A percentile compares a stretch with the other conserved stretches of the same genome.
phyloP scores from a whole-genome alignment of 2,329 filamentous ascomycete genomes.

The Cladophialophora exuberans region DNA sequence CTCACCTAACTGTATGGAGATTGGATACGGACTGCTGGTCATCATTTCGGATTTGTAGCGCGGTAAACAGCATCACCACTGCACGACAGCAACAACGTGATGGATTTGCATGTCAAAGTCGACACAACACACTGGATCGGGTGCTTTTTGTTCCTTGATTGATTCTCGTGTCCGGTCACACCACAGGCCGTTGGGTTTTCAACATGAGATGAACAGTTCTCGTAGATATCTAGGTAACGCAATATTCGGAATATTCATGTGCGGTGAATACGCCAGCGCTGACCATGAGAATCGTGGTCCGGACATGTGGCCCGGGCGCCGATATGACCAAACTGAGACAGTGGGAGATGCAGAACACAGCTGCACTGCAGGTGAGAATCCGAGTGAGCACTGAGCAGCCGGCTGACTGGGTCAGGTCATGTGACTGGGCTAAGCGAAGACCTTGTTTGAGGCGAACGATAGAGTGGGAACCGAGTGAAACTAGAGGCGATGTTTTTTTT shows the following conservation, averaged over 20 bases:
- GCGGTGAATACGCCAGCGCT: not conserved
- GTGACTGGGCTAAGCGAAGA: slow-evolving; percentile 2
- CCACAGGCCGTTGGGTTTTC: not conserved
- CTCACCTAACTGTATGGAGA: too few relatives aligned
- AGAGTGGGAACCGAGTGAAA: not conserved
- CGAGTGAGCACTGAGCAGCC: slow-evolving; percentile 1
- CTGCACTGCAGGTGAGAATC: slow-evolving; percentile 9
- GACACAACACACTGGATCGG: too few relatives aligned
- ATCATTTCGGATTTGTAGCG: too few relatives aligned
- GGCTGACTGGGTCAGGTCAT: slow-evolving; percentile 5
- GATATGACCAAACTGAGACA: slow-evolving; percentile 16
- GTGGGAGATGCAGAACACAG: slow-evolving; percentile 7
- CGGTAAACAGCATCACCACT: too few relatives aligned
- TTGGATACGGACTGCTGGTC: too few relatives aligned
- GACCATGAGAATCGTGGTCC: slow-evolving; percentile 1
- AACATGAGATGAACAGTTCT: too few relatives aligned
- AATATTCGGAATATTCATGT: slow-evolving; percentile 10
- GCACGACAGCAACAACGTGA: too few relatives aligned
- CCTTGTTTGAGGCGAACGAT: slow-evolving; percentile 4
- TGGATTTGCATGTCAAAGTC: too few relatives aligned
- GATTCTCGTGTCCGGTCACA: not conserved
- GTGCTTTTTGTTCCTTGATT: not conserved
- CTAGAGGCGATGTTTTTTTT: slow-evolving; percentile 3
- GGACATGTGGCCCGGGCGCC: slow-evolving; percentile 4
- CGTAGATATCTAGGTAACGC: too few relatives aligned